Evolutionary conservation across 306 rosid genomes (phyloP).

Genomic region (Begonia masoniana): DNA sequence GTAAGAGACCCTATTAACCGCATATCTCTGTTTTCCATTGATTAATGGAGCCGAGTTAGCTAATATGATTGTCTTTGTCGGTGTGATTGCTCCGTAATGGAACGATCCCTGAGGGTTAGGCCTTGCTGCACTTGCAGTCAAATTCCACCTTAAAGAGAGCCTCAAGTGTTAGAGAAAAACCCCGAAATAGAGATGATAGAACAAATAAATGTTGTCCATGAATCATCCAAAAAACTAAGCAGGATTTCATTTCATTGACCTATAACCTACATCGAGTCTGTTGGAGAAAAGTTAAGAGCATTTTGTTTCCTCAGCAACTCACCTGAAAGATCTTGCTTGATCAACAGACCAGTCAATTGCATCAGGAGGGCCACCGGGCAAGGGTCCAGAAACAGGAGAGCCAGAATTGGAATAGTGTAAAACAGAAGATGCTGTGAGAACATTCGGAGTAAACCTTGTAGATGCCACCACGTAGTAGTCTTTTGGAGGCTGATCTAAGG

Average conservation of each 20-base stretch:
- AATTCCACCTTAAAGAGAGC: slow-evolving; percentile 63
- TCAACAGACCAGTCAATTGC: slow-evolving; percentile 60
- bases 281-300: no score
- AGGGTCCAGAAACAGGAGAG: slow-evolving; percentile 50
- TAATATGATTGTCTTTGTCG: slow-evolving; percentile 47
- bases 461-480: slow-evolving; percentile 85
- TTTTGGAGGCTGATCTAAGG: slow-evolving; percentile 67
- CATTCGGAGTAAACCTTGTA: slow-evolving; percentile 49
- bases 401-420: slow-evolving; percentile 67
- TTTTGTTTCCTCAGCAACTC: neutral
- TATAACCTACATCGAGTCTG: no score
- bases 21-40: slow-evolving; percentile 71
- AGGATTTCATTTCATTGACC: no score
- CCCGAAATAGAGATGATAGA: neutral
- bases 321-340: slow-evolving; percentile 90
- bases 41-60: slow-evolving; percentile 65
- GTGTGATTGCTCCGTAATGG: slow-evolving; percentile 73
- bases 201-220: no score
- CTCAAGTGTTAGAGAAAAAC: neutral
- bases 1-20: slow-evolving; percentile 63
- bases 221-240: no score
- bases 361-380: slow-evolving; percentile 54
- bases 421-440: slow-evolving; percentile 50
- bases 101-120: slow-evolving; percentile 97
- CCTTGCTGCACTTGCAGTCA: slow-evolving; percentile 97